Base-by-base conservation (phyloP, 1,139 yeast genomes). In the Lizanozyma gosingica region DNA sequence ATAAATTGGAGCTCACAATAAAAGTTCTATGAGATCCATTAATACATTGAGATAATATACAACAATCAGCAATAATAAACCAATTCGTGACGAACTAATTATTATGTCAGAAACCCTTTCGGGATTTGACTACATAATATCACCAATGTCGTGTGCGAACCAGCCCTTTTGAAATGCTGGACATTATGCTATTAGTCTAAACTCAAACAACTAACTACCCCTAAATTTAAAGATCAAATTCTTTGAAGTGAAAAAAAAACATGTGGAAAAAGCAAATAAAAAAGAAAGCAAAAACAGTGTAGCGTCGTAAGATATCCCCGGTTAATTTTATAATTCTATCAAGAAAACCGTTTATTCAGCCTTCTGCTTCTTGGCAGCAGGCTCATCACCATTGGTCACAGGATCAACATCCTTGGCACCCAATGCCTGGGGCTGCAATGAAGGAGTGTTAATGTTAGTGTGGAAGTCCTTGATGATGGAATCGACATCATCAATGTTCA, bases 401-500 rank as follows among this genome's bases (percentile, higher is more conserved):
- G 29, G 29, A 14, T 39, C 36, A 33, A 49, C 53, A 32, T 50
- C 59, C 17, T 47, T 51, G 39, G 45, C 55, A 37, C 53, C 56
- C 37, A 52, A 49, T 34, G 50, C 47, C 36, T 48, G 57, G 18
- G 65, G 56, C 45, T 41, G 50, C 41, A 51, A 51, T 40, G 53
- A 39, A 2, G 70, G 70, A 18, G 69, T 63, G 35, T 57, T 41
- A 44, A 77, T 64, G 48, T 76, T 81, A 37, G 92, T 82, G 58
- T 92, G 98, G 80, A 63, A 92, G 52, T 88, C 95, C 67, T 90
- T 87, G 62, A 92, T 90, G 55, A 92, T 87, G 36, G 97, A 87
- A 64, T 92, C 98, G 42, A 92, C 97, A 67, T 92, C 98, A 59
- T 92, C 97, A 54, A 92, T 90, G 62, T 84, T 87, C 60, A 92